Evolutionary conservation across 177 flowering plant genomes (phyloP), one percentile per base, ranked within the genome.

Genomic region (Vitis hybrid): DNA sequence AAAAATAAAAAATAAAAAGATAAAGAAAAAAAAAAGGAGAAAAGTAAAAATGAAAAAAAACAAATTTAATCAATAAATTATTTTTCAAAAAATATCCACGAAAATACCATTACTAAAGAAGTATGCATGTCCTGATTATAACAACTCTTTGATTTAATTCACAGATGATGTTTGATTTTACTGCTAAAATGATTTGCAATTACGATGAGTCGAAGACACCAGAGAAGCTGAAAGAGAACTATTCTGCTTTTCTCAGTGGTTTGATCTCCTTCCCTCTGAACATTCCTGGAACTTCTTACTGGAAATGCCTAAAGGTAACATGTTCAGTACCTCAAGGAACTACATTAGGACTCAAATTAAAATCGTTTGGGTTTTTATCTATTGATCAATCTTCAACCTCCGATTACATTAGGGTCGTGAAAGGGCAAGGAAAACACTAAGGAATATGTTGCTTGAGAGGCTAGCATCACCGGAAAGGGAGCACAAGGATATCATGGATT

Each of bases 91-190:
- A 27, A 27, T 27, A 3, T 27, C 30, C 30, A 27, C 5, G 5
- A 27, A 27, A 27, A 27, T 27, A 27, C 30, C 30, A 27, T 27
- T 27, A 0, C 4, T 27, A 27, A 27, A 27, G 30, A 27, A 27
- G 30, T 27, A 27, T 27, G 30, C 30, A 27, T 27, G 30, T 27
- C 30, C 30, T 27, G 0, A 27, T 7, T 40, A 13, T 49, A 2
- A 24, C 3, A 68, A 70, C 24, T 32, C 51, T 2, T 57, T 66
- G 8, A 3, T 72, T 74, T 68, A 60, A n/a, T 68, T 50, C 79
- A 49, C 94, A 94, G 97, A 85, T 94, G 97, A 92, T 94, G 67
- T 94, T 92, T 82, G 87, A 89, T 76, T 82, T 91, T 57, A 86
- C 91, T 7, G 93, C 97, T 48, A 92, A 88, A 76, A 91, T 91